Evolutionary conservation across 2,329 filamentous ascomycete genomes (phyloP).

Genomic region (Diaporthe vaccinii): DNA sequence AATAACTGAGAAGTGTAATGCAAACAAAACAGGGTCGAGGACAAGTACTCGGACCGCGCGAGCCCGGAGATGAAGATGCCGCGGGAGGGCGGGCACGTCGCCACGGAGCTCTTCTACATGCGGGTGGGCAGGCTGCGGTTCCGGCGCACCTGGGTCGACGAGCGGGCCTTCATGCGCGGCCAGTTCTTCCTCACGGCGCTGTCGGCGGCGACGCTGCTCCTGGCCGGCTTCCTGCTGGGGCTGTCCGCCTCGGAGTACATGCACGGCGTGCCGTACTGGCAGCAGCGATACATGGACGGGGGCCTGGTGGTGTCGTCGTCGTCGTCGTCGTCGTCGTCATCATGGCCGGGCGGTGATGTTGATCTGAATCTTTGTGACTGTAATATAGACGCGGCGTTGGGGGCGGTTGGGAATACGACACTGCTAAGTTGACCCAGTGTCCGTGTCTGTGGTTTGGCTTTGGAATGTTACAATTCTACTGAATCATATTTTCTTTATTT

Average conservation of each 20-base stretch:
- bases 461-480: neutral
- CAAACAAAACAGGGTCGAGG: constrained; percentile 46
- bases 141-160: constrained; percentile 50
- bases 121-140: constrained; percentile 50
- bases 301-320: constrained; percentile 7
- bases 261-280: neutral
- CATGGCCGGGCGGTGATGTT: neutral
- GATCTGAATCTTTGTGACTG: constrained; percentile 10
- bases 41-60: constrained; percentile 43
- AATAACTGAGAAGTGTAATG: constrained; percentile 16
- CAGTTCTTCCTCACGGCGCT: constrained; percentile 36
- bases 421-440: neutral
- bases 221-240: constrained; percentile 24
- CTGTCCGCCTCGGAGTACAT: constrained; percentile 31
- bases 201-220: constrained; percentile 27
- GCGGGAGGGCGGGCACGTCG: constrained; percentile 42
- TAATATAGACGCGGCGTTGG: constrained; percentile 2
- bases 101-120: constrained; percentile 51
- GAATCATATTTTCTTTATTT: neutral
- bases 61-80: constrained; percentile 46
- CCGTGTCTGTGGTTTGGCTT: neutral
- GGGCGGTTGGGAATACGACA: constrained; percentile 25
- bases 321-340: neutral
- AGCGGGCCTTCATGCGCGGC: constrained; percentile 41
- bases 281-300: neutral